Evolutionary conservation across 495 filamentous ascomycete species (phyloP), one percentile per base, ranked within the genome.

Genomic region (Pyrenula massariospora): DNA sequence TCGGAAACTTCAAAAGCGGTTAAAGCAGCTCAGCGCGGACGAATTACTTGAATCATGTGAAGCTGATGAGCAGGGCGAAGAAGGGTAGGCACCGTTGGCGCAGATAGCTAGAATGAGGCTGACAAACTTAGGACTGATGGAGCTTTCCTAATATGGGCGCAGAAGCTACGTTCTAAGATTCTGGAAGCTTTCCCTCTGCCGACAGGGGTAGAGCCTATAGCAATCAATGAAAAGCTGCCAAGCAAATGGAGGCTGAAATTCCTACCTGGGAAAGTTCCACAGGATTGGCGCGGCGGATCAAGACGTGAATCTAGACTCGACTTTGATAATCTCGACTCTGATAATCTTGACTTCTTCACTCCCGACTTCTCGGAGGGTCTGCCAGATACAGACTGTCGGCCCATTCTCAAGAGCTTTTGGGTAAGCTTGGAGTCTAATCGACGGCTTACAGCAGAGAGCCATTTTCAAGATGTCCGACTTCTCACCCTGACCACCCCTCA

Each of bases 381-480:
- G 31, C 31, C 31, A 42, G 31, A 42, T 42, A 42, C 31, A 8
- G 31, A 42, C 31, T 42, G 31, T 42, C 5, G 31, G 31, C 81
- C 83, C 0, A 75, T 89, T 22, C 79, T 80, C 1, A 68, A 71
- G 22, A 68, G 75, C 1, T 62, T 76, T 23, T 62, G 64, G 2
- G 70, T 70, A 23, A 75, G 66, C 1, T 59, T 80, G 5, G 62
- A 65, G 0, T 56, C 72, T 22, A 95, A 96, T 64, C 66, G 68
- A n/a, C 80, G 91, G 24, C 63, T 95, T 0, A 97, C 93, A 0
- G 81, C 91, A 1, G 49, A 60, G 5, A 71, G 67, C 5, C 93
- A 99, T 67, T 96, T 89, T 86, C 93, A 99, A 68, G 94, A 97
- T 73, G 93, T 97, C 25, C 84, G 93, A 1, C 80, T 84, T 53